phyloP scores from a whole-genome alignment of 129 eudicot species.

The Ambrosia artemisiifolia region DNA sequence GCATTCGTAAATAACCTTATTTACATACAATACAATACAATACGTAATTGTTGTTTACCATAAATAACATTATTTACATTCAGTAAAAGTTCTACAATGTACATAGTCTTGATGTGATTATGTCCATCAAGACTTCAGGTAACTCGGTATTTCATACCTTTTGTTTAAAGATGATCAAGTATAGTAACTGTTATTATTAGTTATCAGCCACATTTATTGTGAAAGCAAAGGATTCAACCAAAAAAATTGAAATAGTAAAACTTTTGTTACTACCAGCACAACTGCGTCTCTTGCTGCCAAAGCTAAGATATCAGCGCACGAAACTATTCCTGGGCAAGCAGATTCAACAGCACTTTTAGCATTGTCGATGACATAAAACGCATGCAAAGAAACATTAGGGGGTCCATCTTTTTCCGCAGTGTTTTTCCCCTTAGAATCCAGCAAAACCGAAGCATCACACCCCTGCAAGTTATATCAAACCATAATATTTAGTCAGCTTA shows the following conservation, averaged over 20 bases:
- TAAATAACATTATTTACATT: not conserved
- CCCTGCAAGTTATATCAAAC: constrained; percentile 1
- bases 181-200: not conserved
- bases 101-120: too few relatives aligned
- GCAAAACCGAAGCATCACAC: constrained; percentile 19
- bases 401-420: constrained; percentile 14
- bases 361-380: constrained; percentile 13
- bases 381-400: constrained; percentile 17
- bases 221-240: too few relatives aligned
- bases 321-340: constrained; percentile 21
- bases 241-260: not conserved
- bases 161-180: too few relatives aligned
- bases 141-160: too few relatives aligned
- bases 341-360: constrained; percentile 13
- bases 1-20: not conserved
- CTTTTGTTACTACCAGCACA: not conserved
- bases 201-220: too few relatives aligned
- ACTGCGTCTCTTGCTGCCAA: constrained; percentile 17
- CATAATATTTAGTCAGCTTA: not conserved
- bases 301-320: constrained; percentile 20
- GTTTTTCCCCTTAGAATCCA: constrained; percentile 16
- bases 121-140: too few relatives aligned
- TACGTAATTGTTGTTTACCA: not conserved
- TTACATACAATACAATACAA: not conserved
- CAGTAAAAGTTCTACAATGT: too few relatives aligned